These are phyloP conservation scores for Mucor saturninus DNA, from an alignment of 371 early-diverging fungal genomes.

Conservation along the genomic window DNA sequence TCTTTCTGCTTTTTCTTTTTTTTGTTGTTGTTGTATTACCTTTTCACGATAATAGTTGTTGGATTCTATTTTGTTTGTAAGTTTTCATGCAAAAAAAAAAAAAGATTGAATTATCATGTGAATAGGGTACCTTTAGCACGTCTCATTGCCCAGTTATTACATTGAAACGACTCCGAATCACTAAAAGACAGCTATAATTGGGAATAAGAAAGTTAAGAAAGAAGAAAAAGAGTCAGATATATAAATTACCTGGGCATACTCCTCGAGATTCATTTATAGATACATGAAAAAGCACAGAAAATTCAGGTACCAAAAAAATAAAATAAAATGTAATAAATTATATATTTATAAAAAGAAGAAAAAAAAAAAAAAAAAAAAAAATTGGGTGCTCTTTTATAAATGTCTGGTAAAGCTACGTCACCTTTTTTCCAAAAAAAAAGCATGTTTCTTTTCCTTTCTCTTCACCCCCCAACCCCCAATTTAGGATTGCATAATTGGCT, in stretches of 20 bases:
- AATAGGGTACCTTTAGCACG: neutral
- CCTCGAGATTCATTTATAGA: slow-evolving; percentile 33
- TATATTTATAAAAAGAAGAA: neutral
- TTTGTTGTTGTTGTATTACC: slow-evolving; percentile 4
- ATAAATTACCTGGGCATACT: slow-evolving; percentile 29
- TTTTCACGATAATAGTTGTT: slow-evolving; percentile 23
- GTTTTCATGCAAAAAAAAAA: neutral
- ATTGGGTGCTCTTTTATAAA: too few relatives aligned
- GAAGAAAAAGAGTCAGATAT: neutral
- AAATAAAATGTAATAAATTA: neutral
- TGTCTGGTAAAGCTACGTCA: too few relatives aligned
- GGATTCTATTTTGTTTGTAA: neutral
- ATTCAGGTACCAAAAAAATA: neutral
- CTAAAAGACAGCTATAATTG: slow-evolving; percentile 26
- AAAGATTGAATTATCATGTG: neutral
- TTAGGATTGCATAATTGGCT: too few relatives aligned
- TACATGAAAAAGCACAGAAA: slow-evolving; percentile 20
- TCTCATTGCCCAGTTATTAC: slow-evolving; percentile 26
- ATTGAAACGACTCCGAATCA: slow-evolving; percentile 24
- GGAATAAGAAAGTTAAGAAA: neutral
- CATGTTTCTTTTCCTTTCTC: too few relatives aligned
- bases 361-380: neutral
- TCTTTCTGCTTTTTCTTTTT: slow-evolving; percentile 4
- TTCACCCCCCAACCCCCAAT: too few relatives aligned
- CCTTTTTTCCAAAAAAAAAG: too few relatives aligned